phyloP scores from a whole-genome alignment of 306 rosid genomes.

The Vachellia pachyceras region DNA sequence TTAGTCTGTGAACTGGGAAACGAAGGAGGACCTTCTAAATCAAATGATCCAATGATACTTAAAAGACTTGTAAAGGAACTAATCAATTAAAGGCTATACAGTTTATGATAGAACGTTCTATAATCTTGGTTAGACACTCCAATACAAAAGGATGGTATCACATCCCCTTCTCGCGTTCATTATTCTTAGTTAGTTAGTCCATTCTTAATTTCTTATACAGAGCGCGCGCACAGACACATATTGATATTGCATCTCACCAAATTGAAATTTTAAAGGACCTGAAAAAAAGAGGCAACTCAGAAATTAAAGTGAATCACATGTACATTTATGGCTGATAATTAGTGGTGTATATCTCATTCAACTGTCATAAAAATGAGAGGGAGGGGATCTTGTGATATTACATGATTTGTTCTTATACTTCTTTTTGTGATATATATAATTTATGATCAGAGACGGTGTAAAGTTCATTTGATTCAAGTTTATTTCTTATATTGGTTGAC shows the following conservation, averaged over 20 bases:
- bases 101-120: not conserved
- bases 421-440: not conserved
- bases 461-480: conserved; percentile 10
- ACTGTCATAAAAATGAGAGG: conserved; percentile 19
- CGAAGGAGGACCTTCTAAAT: not conserved
- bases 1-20: not conserved
- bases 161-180: too few species aligned
- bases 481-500: conserved; percentile 5
- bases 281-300: not conserved
- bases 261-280: conserved; percentile 14
- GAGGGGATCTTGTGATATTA: conserved; percentile 34
- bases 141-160: too few species aligned
- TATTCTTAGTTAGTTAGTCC: not conserved
- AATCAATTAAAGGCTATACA: too few species aligned
- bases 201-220: not conserved
- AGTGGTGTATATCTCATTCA: not conserved
- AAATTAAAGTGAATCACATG: conserved; percentile 35
- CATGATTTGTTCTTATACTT: conserved; percentile 2
- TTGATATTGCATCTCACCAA: not conserved
- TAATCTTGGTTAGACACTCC: too few species aligned
- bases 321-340: conserved; percentile 34
- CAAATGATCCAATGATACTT: not conserved
- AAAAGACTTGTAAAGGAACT: not conserved
- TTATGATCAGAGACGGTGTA: conserved; percentile 14
- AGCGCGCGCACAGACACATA: not conserved